These are phyloP conservation scores for Arthroderma uncinatum DNA, from an alignment of 2,329 filamentous ascomycete species.

Conservation along the genomic window DNA sequence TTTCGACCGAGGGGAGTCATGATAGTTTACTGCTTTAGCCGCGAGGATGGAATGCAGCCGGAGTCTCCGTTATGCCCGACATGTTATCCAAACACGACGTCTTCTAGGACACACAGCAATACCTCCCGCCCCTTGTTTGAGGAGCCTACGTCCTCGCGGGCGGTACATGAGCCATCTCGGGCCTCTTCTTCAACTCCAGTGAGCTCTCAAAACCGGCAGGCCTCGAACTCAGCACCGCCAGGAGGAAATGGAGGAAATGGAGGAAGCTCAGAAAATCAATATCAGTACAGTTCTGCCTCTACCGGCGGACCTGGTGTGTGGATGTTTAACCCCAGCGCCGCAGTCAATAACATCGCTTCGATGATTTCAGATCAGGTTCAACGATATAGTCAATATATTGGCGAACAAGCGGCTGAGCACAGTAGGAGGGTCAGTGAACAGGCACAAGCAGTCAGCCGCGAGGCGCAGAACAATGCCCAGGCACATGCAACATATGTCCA, in stretches of 20 bases:
- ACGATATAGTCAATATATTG: constrained; percentile 31
- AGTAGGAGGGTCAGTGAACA: constrained; percentile 26
- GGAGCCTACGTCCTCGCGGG: not conserved
- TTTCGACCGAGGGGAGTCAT: constrained; percentile 29
- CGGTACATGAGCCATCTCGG: not conserved
- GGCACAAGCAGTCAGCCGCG: constrained; percentile 27
- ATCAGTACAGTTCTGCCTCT: not conserved
- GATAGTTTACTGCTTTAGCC: constrained; percentile 28
- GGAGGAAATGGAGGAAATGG: too few relatives aligned
- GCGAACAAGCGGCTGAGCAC: constrained; percentile 26
- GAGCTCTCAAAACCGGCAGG: not conserved
- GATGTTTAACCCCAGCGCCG: not conserved
- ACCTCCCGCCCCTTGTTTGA: not conserved
- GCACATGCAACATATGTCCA: constrained; percentile 30
- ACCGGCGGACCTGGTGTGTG: not conserved
- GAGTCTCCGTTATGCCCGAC: constrained; percentile 30
- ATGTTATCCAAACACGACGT: constrained; percentile 32
- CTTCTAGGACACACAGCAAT: not conserved
- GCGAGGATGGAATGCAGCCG: constrained; percentile 24
- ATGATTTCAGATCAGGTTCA: constrained; percentile 29
- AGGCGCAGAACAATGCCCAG: constrained; percentile 31
- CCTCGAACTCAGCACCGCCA: not conserved
- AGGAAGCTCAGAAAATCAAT: not conserved
- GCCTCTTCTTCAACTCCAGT: too few relatives aligned
- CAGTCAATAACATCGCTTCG: constrained; percentile 22